phyloP scores from a whole-genome alignment of 345 rosid species.

The Citrus medica region DNA sequence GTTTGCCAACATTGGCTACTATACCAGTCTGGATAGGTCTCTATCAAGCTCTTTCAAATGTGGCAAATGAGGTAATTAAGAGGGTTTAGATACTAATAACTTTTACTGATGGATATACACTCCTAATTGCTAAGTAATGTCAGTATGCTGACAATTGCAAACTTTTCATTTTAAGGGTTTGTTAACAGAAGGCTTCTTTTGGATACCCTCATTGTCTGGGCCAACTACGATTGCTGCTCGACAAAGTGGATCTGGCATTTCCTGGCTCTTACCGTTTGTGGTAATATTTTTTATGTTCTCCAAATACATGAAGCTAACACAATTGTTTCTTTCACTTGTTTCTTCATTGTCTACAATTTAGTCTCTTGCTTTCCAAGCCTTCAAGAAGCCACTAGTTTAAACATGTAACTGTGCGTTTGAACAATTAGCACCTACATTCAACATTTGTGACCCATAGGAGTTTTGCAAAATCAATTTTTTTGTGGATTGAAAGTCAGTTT shows the following conservation, averaged over 20 bases:
- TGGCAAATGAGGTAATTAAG: slow-evolving; percentile 83
- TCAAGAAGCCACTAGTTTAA: neutral
- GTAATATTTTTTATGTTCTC: slow-evolving; percentile 38
- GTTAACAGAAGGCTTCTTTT: slow-evolving; percentile 95
- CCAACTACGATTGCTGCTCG: slow-evolving; percentile 97
- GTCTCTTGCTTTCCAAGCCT: neutral
- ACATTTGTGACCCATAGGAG: neutral
- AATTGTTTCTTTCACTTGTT: slow-evolving; percentile 1
- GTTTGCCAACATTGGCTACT: slow-evolving; percentile 89
- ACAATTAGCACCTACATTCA: neutral
- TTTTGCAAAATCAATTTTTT: neutral
- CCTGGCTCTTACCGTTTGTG: slow-evolving; percentile 98
- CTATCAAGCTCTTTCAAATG: slow-evolving; percentile 97
- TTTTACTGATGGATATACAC: neutral
- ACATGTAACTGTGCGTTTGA: neutral
- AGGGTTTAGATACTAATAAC: neutral
- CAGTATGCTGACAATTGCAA: slow-evolving; percentile 16
- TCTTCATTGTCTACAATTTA: neutral
- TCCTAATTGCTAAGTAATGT: neutral
- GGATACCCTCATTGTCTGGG: slow-evolving; percentile 97
- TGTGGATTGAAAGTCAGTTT: neutral
- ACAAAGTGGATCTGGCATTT: slow-evolving; percentile 92
- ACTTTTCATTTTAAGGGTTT: slow-evolving; percentile 52
- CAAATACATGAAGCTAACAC: slow-evolving; percentile 3
- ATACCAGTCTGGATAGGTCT: slow-evolving; percentile 98